Evolutionary conservation across 164 flowering plant species (phyloP).

Genomic region (Houttuynia cordata): DNA sequence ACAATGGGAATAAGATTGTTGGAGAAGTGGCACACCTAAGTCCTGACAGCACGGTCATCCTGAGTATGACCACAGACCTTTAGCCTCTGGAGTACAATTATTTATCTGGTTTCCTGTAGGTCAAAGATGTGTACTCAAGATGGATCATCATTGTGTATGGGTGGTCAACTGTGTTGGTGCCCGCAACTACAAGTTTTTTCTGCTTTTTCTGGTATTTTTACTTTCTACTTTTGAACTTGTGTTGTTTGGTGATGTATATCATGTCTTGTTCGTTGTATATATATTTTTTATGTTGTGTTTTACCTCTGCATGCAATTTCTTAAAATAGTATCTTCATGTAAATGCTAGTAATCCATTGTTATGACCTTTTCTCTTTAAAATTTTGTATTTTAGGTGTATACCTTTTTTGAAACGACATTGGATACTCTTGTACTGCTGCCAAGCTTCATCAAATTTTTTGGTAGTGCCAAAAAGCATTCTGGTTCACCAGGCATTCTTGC

Average conservation of each 20-base stretch:
- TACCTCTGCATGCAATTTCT: not conserved
- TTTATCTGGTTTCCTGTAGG: conserved; percentile 34
- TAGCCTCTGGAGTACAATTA: too few species aligned
- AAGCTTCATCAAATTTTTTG: conserved; percentile 47
- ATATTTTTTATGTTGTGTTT: too few species aligned
- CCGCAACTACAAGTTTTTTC: conserved; percentile 79
- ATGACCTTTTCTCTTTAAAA: conserved; percentile 1
- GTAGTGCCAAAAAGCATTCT: conserved; percentile 42
- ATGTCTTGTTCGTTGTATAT: conserved; percentile 31
- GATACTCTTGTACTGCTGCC: conserved; percentile 69
- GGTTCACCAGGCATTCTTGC: conserved; percentile 56
- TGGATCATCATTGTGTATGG: conserved; percentile 99
- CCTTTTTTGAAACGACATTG: conserved; percentile 80
- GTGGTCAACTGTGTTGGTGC: conserved; percentile 98
- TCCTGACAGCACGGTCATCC: too few species aligned
- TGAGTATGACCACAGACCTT: too few species aligned
- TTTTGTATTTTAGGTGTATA: conserved; percentile 51
- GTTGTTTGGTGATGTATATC: conserved; percentile 69
- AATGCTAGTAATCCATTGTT: not conserved
- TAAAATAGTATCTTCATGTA: too few species aligned
- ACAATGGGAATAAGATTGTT: not conserved
- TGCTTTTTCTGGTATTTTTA: conserved; percentile 64
- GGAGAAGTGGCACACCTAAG: too few species aligned
- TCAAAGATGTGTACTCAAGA: conserved; percentile 93
- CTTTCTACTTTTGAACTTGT: conserved; percentile 9